phyloP scores from a whole-genome alignment of 768 basidiomycete species.

The Tricholoma furcatifolium region DNA sequence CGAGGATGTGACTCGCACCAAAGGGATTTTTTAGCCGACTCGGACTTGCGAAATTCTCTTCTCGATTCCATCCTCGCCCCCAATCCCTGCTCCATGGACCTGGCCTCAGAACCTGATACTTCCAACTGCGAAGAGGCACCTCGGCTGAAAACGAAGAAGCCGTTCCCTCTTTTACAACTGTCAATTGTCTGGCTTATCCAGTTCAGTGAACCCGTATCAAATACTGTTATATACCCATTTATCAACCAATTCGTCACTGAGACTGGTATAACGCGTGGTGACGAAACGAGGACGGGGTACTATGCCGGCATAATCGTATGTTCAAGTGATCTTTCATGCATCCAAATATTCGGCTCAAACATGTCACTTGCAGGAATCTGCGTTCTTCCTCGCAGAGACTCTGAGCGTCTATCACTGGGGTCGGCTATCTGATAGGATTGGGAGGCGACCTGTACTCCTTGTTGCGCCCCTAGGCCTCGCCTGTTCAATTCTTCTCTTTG shows the following conservation, averaged over 20 bases:
- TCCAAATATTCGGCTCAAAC: background rate
- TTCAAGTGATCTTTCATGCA: background rate
- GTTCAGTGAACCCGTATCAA: constrained; percentile 26
- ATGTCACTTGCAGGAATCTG: constrained; percentile 29
- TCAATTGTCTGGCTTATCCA: constrained; percentile 32
- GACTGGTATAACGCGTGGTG: constrained; percentile 40
- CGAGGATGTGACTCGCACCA: too few species aligned
- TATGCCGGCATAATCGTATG: constrained; percentile 47
- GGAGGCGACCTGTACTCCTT: constrained; percentile 33
- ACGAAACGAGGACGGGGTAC: constrained; percentile 43
- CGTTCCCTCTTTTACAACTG: constrained; percentile 35
- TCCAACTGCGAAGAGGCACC: background rate
- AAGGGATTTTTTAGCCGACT: too few species aligned
- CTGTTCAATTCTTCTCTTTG: constrained; percentile 30
- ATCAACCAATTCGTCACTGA: constrained; percentile 41
- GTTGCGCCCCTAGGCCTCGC: constrained; percentile 31
- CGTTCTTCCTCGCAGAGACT: constrained; percentile 35
- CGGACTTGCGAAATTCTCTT: too few species aligned
- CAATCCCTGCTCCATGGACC: background rate
- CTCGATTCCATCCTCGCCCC: too few species aligned
- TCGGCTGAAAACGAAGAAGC: constrained; percentile 9
- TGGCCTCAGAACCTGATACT: background rate
- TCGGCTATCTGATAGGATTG: constrained; percentile 33
- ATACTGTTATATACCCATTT: constrained; percentile 43
- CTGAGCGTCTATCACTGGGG: constrained; percentile 33